A percentile compares a stretch with the other conserved stretches of the same genome.
phyloP scores from a whole-genome alignment of 169 alveolate genomes.

The Plasmodium adleri region DNA sequence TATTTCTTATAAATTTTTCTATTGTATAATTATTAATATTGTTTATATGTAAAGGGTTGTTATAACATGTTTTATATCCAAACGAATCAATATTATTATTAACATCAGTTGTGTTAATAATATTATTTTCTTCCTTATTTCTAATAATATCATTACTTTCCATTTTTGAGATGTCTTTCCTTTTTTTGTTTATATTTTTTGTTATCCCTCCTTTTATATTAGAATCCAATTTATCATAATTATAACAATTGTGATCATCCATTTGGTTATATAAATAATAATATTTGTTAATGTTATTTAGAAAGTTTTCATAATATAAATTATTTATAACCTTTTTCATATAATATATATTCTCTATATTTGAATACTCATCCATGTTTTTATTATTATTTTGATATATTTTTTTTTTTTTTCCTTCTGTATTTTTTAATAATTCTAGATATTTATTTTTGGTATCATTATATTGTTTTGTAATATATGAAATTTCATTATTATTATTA shows the following conservation, averaged over 20 bases:
- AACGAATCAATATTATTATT: neutral
- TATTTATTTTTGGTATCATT: conserved; percentile 49
- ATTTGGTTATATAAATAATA: conserved; percentile 20
- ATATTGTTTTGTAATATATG: conserved; percentile 37
- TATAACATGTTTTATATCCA: too few relatives aligned
- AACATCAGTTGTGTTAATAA: neutral
- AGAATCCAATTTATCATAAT: neutral
- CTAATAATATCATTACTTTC: neutral
- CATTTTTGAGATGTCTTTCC: neutral
- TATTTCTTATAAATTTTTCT: too few relatives aligned
- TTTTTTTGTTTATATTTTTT: conserved; percentile 4
- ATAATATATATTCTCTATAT: conserved; percentile 42
- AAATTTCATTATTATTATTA: conserved; percentile 36
- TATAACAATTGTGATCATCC: neutral
- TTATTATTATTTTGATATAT: conserved; percentile 4
- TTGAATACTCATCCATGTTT: conserved; percentile 13
- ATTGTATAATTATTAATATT: neutral
- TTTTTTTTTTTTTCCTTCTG: conserved; percentile 27
- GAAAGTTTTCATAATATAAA: conserved; percentile 52
- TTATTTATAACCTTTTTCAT: conserved; percentile 56
- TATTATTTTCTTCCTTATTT: neutral
- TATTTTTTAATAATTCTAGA: conserved; percentile 42
- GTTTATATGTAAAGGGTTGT: neutral
- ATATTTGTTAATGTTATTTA: conserved; percentile 24
- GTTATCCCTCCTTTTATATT: neutral